These are phyloP conservation scores for Hanseniaspora valbyensis DNA, from an alignment of 805 yeast genomes.

Conservation along the genomic window DNA sequence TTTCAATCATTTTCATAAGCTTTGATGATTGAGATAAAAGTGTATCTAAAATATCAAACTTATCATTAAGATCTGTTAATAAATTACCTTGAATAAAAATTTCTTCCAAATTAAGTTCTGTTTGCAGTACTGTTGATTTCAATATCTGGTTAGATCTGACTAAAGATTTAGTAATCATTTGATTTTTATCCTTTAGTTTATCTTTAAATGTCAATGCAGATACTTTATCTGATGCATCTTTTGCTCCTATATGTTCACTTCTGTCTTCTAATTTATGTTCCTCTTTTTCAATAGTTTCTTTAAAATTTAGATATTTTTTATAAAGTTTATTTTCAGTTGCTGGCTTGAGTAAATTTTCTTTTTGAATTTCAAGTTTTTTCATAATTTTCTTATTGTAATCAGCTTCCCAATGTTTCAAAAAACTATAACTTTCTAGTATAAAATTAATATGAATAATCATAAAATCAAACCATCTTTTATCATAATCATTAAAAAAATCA, in stretches of 20 bases:
- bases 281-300: not conserved
- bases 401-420: conserved; percentile 8
- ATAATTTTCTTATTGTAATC: not conserved
- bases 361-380: not conserved
- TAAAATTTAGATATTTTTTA: not conserved
- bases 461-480: conserved; percentile 6
- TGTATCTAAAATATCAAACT: conserved; percentile 26
- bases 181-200: conserved; percentile 24
- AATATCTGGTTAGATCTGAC: conserved; percentile 27
- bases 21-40: conserved; percentile 25
- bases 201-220: conserved; percentile 20
- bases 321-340: not conserved
- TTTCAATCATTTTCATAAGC: conserved; percentile 26
- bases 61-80: conserved; percentile 25
- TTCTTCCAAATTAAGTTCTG: conserved; percentile 29
- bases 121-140: conserved; percentile 28
- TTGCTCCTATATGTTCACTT: not conserved
- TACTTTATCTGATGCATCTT: conserved; percentile 2
- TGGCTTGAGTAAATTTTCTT: not conserved
- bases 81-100: conserved; percentile 27
- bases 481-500: not conserved
- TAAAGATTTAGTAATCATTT: conserved; percentile 26
- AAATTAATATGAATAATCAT: not conserved
- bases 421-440: conserved; percentile 2
- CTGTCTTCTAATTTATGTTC: not conserved